Base-by-base conservation (phyloP, 352 stramenopile species). In the Globisporangium emineosum region DNA sequence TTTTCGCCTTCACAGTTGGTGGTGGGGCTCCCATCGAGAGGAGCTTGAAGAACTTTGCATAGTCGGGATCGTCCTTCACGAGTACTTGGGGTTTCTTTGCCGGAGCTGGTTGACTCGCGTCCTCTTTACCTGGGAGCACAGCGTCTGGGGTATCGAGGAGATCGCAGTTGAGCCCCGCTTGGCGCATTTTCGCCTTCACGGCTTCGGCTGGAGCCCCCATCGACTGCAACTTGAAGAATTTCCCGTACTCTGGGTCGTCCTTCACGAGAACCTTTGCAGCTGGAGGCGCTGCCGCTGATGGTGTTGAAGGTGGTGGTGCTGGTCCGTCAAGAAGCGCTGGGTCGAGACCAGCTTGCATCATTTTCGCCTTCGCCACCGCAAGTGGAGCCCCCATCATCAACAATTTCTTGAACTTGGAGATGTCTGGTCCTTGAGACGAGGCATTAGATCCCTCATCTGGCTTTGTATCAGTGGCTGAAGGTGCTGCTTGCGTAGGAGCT, bases 101-200 rank as follows among this genome's bases (percentile, higher is more conserved):
- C 27, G 30, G 23, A 54, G 64, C 19, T 19, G n/a, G n/a, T 12
- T 33, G 23, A 15, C 3, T 47, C 55, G 21, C 13, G 49, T 47
- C 30, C 8, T 25, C 43, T 56, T 60, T 78, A 4, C 60, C 49
- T 1, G 70, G 66, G 32, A 91, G 60, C 3, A 71, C 61, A 3
- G 78, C 80, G 33, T 91, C 76, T 12, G 86, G 83, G 0, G 77
- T 91, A 50, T 91, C 80, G 8, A 92, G 62, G 3, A 90, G 65
- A 3, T 81, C 75, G 43, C 87, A 74, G 72, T 98, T 93, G 25
- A 98, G 62, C 1, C 89, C 90, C 69, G 97, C 94, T 64, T 83
- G 73, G 10, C 45, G 33, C 77, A 88, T 88, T 57, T 90, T 90
- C 0, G 77, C 71, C 51, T 89, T 85, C 2, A 92, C 81, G 7